phyloP scores from a whole-genome alignment of 2,329 filamentous ascomycete genomes.

The Ophiognomonia clavigignenti-juglandacearum region DNA sequence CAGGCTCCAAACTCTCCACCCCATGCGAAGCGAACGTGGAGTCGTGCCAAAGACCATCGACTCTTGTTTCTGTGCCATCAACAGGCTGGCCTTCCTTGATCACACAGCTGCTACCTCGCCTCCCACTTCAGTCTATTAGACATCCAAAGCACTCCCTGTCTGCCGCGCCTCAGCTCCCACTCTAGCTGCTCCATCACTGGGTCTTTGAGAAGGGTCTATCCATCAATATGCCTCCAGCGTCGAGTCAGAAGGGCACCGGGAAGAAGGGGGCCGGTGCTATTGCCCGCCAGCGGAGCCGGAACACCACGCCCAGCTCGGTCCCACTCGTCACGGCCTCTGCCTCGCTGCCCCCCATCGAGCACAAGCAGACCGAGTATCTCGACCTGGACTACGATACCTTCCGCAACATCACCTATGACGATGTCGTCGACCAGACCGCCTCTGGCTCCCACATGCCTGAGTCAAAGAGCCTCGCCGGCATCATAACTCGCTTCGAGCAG shows the following conservation, averaged over 20 bases:
- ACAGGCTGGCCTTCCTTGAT: no score
- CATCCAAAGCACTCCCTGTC: no score
- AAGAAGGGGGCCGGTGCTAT: slow-evolving; percentile 61
- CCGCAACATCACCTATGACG: slow-evolving; percentile 60
- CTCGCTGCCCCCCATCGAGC: slow-evolving; percentile 49
- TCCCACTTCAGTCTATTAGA: no score
- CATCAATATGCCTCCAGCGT: slow-evolving; percentile 51
- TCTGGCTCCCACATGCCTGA: slow-evolving; percentile 56
- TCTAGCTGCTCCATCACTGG: neutral
- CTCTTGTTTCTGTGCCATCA: no score
- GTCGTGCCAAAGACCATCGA: no score
- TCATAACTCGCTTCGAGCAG: slow-evolving; percentile 59
- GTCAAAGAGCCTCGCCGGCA: slow-evolving; percentile 58
- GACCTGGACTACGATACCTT: slow-evolving; percentile 57
- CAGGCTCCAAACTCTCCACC: no score
- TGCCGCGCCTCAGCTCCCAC: neutral
- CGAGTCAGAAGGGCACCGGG: slow-evolving; percentile 57
- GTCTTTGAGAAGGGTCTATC: no score
- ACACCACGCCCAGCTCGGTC: slow-evolving; percentile 65
- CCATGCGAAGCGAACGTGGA: no score
- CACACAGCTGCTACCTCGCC: no score
- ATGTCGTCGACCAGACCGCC: slow-evolving; percentile 60
- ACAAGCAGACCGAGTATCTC: slow-evolving; percentile 60
- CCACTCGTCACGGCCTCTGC: slow-evolving; percentile 41
- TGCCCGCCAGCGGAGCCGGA: slow-evolving; percentile 65